phyloP scores from a whole-genome alignment of 371 early-diverging fungal genomes.

The Apophysomyces sp. region DNA sequence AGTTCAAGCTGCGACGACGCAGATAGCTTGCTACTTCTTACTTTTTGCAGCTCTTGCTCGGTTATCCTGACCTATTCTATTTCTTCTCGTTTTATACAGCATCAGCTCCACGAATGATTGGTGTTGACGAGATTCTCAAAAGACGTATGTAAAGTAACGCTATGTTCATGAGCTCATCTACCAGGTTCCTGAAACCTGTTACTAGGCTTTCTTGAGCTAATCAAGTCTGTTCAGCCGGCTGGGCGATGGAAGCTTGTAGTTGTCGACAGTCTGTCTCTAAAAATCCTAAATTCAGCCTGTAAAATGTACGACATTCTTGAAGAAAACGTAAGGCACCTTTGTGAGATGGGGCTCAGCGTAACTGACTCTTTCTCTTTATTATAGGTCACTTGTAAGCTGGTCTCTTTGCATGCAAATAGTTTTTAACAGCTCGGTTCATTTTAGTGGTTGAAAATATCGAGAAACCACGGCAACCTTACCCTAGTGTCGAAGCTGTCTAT shows the following conservation, averaged over 20 bases:
- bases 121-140: slow-evolving; percentile 41
- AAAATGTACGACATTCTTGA: slow-evolving; percentile 94
- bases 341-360: background rate
- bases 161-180: background rate
- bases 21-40: background rate
- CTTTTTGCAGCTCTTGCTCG: background rate
- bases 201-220: slow-evolving; percentile 69
- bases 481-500: slow-evolving; percentile 89
- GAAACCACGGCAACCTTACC: slow-evolving; percentile 80
- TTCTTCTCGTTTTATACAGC: slow-evolving; percentile 1
- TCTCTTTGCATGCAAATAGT: background rate
- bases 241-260: slow-evolving; percentile 90
- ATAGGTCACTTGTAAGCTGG: slow-evolving; percentile 34
- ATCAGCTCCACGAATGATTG: slow-evolving; percentile 28
- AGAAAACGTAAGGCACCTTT: slow-evolving; percentile 83
- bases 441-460: slow-evolving; percentile 70
- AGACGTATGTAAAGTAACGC: slow-evolving; percentile 19
- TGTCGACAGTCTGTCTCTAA: slow-evolving; percentile 81
- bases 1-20: background rate
- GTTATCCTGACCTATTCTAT: background rate
- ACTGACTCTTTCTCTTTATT: slow-evolving; percentile 2
- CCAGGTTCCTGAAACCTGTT: background rate
- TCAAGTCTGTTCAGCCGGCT: slow-evolving; percentile 66
- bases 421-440: background rate
- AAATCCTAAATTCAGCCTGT: slow-evolving; percentile 84